Percentiles rank a stretch among this genome's conserved stretches.
Conservation (phyloP, 2,329 filamentous ascomycete species). For the Alternaria triticina region DNA sequence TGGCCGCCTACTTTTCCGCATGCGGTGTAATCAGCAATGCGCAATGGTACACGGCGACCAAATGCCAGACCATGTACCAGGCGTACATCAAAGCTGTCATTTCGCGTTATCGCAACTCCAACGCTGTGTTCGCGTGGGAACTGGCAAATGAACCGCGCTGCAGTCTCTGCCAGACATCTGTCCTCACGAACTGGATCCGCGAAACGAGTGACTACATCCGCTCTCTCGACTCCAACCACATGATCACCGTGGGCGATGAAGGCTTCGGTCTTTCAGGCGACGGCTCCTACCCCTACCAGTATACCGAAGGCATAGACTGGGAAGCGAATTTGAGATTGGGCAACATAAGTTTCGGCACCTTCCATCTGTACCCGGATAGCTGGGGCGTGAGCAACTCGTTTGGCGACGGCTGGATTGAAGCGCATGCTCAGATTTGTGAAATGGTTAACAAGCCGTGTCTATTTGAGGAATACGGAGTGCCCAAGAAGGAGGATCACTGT, state of each 20-base stretch:
- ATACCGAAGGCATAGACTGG: conserved; percentile 60
- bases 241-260: conserved; percentile 70
- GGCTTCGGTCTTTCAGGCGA: conserved; percentile 60
- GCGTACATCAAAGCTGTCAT: conserved; percentile 67
- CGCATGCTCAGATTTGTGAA: conserved; percentile 52
- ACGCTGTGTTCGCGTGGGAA: conserved; percentile 71
- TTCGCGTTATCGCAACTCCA: conserved; percentile 63
- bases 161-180: conserved; percentile 62
- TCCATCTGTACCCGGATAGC: conserved; percentile 59
- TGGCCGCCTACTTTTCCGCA: conserved; percentile 63
- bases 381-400: conserved; percentile 46
- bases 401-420: conserved; percentile 56
- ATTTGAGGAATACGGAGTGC: conserved; percentile 50
- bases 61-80: conserved; percentile 61
- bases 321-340: conserved; percentile 58
- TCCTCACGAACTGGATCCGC: conserved; percentile 67
- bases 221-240: conserved; percentile 64
- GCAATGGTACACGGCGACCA: conserved; percentile 63
- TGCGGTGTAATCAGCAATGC: conserved; percentile 60
- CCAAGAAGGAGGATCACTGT: conserved; percentile 29
- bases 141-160: conserved; percentile 71
- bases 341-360: conserved; percentile 63
- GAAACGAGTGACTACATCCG: conserved; percentile 68
- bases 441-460: conserved; percentile 50
- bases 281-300: conserved; percentile 59